These are phyloP conservation scores for Pleurotus pulmonarius DNA, from an alignment of 768 basidiomycete genomes.

Conservation along the genomic window DNA sequence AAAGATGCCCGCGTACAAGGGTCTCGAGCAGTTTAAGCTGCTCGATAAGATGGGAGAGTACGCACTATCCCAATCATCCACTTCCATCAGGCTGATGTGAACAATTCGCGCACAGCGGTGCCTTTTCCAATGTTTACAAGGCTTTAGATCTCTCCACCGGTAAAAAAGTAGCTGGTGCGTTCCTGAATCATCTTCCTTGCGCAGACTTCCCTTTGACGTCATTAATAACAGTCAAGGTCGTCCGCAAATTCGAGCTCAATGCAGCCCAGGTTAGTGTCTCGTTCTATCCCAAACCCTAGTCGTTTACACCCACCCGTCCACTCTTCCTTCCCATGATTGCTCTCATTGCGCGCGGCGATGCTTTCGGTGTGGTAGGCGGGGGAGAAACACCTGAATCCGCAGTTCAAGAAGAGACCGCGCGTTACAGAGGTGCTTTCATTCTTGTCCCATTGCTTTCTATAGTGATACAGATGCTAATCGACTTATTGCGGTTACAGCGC, in stretches of 20 bases:
- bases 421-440: conserved; percentile 83
- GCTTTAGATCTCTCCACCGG: conserved; percentile 74
- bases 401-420: conserved; percentile 97
- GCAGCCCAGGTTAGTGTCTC: conserved; percentile 77
- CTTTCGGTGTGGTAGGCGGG: conserved; percentile 55
- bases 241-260: conserved; percentile 90
- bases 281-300: conserved; percentile 14
- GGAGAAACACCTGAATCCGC: conserved; percentile 88
- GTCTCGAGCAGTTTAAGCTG: conserved; percentile 75
- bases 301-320: conserved; percentile 12
- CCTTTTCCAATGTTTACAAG: conserved; percentile 98
- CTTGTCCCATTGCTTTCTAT: conserved; percentile 10
- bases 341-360: conserved; percentile 30
- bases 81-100: conserved; percentile 16
- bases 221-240: conserved; percentile 72
- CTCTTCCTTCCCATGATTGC: conserved; percentile 18
- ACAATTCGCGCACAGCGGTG: conserved; percentile 52
- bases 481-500: conserved; percentile 52
- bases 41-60: conserved; percentile 92
- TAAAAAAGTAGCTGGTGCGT: conserved; percentile 79
- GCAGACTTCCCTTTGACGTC: conserved; percentile 14
- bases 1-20: conserved; percentile 84
- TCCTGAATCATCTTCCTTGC: background rate
- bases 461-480: conserved; percentile 8
- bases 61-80: conserved; percentile 30